A percentile compares a stretch with the other conserved stretches of the same genome.
Evolutionary conservation across 176 grass and related monocot genomes (phyloP).

Genomic region (Areca catechu): DNA sequence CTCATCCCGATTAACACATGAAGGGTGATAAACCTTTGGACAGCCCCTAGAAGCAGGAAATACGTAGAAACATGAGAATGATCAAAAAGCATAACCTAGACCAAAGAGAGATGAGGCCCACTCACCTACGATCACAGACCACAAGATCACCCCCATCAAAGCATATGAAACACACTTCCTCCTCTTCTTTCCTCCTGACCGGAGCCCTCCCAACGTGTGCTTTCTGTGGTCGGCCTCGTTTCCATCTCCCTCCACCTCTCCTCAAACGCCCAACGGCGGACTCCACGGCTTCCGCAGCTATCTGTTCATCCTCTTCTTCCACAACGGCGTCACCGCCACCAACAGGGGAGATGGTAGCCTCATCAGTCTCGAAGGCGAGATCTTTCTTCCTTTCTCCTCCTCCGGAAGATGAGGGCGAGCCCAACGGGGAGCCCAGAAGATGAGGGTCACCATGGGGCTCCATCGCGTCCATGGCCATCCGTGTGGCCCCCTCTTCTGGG

Average conservation of each 20-base stretch:
- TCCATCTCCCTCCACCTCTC: constrained; percentile 48
- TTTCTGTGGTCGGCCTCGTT: constrained; percentile 65
- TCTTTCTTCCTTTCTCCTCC: too few relatives aligned
- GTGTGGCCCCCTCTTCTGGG: constrained; percentile 26
- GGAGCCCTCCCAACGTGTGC: constrained; percentile 30
- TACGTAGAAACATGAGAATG: neutral
- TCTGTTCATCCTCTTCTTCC: constrained; percentile 33
- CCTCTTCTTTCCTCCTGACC: constrained; percentile 59
- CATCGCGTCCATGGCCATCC: constrained; percentile 18
- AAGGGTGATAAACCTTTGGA: constrained; percentile 93
- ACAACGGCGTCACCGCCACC: neutral
- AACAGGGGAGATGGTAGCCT: neutral
- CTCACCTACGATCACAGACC: constrained; percentile 96
- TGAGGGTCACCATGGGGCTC: constrained; percentile 27
- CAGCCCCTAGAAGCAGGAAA: constrained; percentile 49
- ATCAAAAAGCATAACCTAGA: constrained; percentile 22
- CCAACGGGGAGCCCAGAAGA: neutral
- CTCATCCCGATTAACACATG: constrained; percentile 93
- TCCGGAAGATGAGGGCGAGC: too few relatives aligned
- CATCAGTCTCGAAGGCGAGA: neutral
- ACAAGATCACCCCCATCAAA: constrained; percentile 98
- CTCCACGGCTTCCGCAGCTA: constrained; percentile 9
- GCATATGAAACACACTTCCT: constrained; percentile 97
- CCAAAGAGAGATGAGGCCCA: constrained; percentile 3
- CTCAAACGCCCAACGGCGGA: constrained; percentile 10